A percentile compares a stretch with the other conserved stretches of the same genome.
These are phyloP conservation scores for Scheffersomyces insectosa DNA, from an alignment of 1,139 yeast species.

Conservation along the genomic window DNA sequence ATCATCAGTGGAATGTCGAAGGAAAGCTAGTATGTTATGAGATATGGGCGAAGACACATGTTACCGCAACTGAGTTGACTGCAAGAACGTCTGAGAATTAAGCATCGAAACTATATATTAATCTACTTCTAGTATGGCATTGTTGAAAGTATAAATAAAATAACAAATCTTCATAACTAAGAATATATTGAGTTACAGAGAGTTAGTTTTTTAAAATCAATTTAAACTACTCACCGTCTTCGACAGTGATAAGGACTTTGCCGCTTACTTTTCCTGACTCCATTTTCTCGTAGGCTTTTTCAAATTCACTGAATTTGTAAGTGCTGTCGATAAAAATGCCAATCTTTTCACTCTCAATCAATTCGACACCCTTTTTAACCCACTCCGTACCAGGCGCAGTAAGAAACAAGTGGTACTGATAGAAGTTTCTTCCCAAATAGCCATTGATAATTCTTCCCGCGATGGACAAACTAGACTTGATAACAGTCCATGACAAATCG, in stretches of 20 bases:
- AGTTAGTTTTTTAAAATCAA: not conserved
- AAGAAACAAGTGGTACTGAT: slow-evolving; percentile 14
- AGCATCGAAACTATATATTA: too few species aligned
- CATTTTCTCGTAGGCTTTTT: slow-evolving; percentile 14
- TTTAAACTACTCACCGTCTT: not conserved
- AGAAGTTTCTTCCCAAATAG: slow-evolving; percentile 15
- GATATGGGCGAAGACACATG: too few species aligned
- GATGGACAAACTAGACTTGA: slow-evolving; percentile 1
- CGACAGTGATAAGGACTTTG: not conserved
- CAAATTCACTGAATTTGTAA: slow-evolving; percentile 47
- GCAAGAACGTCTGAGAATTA: too few species aligned
- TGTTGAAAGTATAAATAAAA: too few species aligned
- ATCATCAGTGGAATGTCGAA: too few species aligned
- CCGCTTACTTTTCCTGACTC: not conserved
- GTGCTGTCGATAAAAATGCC: slow-evolving; percentile 54
- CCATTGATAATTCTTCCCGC: slow-evolving; percentile 10
- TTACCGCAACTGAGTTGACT: too few species aligned
- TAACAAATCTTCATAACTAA: too few species aligned
- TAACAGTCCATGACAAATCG: slow-evolving; percentile 13
- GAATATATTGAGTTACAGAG: too few species aligned
- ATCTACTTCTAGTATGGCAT: too few species aligned
- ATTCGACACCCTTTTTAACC: slow-evolving; percentile 26
- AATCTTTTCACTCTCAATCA: slow-evolving; percentile 43
- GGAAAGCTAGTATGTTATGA: too few species aligned
- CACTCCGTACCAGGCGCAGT: slow-evolving; percentile 14